phyloP scores from a whole-genome alignment of 371 early-diverging fungal genomes.

The Apophysomyces trapeziformis region DNA sequence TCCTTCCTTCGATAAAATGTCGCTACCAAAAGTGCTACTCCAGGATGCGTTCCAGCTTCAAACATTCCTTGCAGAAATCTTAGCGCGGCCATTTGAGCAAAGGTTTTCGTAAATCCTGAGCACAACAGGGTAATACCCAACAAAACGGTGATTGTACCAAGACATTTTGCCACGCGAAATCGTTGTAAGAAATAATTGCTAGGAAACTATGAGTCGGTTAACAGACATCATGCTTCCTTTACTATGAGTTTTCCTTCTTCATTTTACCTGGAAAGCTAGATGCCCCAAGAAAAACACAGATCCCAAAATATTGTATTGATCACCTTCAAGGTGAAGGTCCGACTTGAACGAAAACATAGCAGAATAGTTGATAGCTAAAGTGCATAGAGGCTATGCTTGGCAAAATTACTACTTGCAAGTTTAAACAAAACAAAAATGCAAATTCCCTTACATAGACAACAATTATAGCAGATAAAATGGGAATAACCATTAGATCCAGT shows the following conservation, averaged over 20 bases:
- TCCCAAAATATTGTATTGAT: constrained; percentile 35
- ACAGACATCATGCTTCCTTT: not conserved
- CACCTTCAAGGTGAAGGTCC: constrained; percentile 32
- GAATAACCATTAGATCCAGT: constrained; percentile 39
- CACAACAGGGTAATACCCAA: constrained; percentile 23
- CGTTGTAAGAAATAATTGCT: constrained; percentile 33
- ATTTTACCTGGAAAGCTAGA: constrained; percentile 38
- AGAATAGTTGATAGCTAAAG: constrained; percentile 38
- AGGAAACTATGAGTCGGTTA: constrained; percentile 16
- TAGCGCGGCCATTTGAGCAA: constrained; percentile 18
- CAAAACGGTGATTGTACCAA: constrained; percentile 20
- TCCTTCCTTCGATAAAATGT: constrained; percentile 25
- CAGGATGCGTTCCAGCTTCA: constrained; percentile 33
- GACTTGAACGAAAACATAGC: constrained; percentile 30
- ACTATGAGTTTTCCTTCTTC: not conserved
- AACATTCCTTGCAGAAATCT: constrained; percentile 32
- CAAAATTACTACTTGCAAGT: constrained; percentile 28
- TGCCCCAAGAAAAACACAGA: constrained; percentile 50
- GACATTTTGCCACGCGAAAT: constrained; percentile 21
- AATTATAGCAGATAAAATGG: constrained; percentile 37
- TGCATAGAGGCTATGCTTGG: constrained; percentile 23
- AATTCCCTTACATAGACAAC: constrained; percentile 25
- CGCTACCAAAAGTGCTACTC: constrained; percentile 12
- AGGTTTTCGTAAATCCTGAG: constrained; percentile 15
- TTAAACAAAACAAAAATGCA: not conserved